Evolutionary conservation across 2,329 filamentous ascomycete species (phyloP), one percentile per base, ranked within the genome.

Genomic region (Aspergillus costaricaensis): DNA sequence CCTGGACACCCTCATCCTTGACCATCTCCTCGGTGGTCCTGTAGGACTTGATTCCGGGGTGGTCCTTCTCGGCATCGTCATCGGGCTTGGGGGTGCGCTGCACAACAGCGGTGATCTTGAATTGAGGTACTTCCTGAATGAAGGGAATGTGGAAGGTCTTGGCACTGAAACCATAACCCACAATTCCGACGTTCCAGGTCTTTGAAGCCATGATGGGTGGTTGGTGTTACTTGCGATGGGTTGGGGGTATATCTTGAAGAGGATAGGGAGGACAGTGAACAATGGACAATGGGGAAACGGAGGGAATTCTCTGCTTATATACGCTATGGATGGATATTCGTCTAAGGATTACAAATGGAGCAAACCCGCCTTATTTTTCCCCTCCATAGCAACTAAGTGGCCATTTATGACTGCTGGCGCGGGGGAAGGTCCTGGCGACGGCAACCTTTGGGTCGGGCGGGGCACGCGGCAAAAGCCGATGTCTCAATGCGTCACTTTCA

Each of bases 131-230:
- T 30, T 83, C 82, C 56, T 80, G 79, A 76, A 95, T 84, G 77
- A 92, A 90, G 63, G 91, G 91, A 71, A 94, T 92, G 76, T 95
- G 91, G 78, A 94, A 95, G 77, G 90, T 82, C 73, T 92, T 93
- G 76, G 91, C 91, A 58, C 82, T 85, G 70, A 86, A 74, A 67
- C 85, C 85, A 72, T 86, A 87, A 69, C 85, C 85, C 60, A 87
- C 80, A 41, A 87, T 74, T 50, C 83, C 85, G 58, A 86, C 81
- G 62, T 86, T 87, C 72, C 80, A 83, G 19, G 73, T 75, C 69
- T 80, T 81, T 59, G 74, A 66, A 38, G 77, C 65, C 78, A 81
- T 81, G 21, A 48, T 59, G 54, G 21, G 39, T 49, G 39, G 27
- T 36, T 49, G 39, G 27, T 36, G 38, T 15, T 25, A 23, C 30